These are phyloP conservation scores for Lactifluus echinatus DNA, from an alignment of 768 basidiomycete species.

Conservation along the genomic window DNA sequence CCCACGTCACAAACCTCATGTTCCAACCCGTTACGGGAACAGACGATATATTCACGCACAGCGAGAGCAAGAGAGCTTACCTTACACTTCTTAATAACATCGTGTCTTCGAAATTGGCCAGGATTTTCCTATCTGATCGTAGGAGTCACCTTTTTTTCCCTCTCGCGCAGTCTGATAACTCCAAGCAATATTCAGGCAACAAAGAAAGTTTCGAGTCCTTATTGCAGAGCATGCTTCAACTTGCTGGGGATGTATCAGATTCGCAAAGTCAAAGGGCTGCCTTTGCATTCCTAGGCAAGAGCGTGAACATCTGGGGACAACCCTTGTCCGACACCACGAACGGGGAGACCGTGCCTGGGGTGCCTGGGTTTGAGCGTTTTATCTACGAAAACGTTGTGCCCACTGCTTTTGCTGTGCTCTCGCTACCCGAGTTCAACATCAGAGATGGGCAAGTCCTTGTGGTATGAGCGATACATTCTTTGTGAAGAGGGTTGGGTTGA, in stretches of 20 bases:
- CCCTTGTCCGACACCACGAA: constrained; percentile 30
- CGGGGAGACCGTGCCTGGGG: constrained; percentile 22
- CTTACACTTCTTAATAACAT: constrained; percentile 73
- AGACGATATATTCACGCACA: constrained; percentile 72
- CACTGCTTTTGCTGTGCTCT: constrained; percentile 72
- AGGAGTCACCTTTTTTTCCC: constrained; percentile 24
- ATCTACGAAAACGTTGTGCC: constrained; percentile 84
- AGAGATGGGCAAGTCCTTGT: constrained; percentile 82
- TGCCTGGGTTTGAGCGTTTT: constrained; percentile 90
- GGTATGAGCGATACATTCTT: constrained; percentile 38
- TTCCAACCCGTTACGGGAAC: constrained; percentile 79
- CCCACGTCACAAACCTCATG: constrained; percentile 71
- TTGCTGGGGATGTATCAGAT: constrained; percentile 74
- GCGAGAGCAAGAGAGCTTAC: constrained; percentile 84
- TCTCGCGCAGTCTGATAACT: not conserved
- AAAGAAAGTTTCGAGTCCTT: constrained; percentile 59
- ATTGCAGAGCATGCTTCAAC: constrained; percentile 60
- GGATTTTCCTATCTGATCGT: constrained; percentile 86
- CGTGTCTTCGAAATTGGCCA: constrained; percentile 71
- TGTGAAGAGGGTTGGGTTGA: not conserved
- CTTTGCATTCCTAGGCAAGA: constrained; percentile 66
- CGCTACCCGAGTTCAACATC: constrained; percentile 71
- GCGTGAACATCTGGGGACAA: constrained; percentile 61
- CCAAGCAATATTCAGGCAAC: constrained; percentile 45
- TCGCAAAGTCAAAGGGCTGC: constrained; percentile 69